Percentiles rank a stretch among this genome's conserved stretches.
Evolutionary conservation across 495 filamentous ascomycete genomes (phyloP).

Genomic region (Trichocladium antarcticum): DNA sequence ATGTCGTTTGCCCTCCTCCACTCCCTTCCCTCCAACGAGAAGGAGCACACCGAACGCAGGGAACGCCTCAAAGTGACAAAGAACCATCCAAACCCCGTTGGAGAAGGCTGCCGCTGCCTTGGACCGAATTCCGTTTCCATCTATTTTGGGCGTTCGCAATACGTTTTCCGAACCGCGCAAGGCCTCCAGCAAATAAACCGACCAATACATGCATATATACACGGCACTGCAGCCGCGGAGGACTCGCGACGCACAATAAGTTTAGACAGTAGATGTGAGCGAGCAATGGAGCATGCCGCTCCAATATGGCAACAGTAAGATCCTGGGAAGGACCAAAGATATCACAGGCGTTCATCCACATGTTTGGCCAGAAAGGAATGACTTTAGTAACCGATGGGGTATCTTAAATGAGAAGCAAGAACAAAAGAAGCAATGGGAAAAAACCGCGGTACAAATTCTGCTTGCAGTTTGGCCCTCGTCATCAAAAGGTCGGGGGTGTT

Average conservation of each 20-base stretch:
- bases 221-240: too few species aligned
- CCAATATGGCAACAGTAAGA: neutral
- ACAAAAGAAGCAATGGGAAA: conserved; percentile 2
- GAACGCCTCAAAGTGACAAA: too few species aligned
- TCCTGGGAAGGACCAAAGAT: neutral
- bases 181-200: too few species aligned
- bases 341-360: neutral
- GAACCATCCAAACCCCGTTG: too few species aligned
- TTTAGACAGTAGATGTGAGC: neutral
- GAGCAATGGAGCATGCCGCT: neutral
- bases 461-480: neutral
- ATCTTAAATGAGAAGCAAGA: conserved; percentile 13
- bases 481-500: neutral
- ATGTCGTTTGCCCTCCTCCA: too few species aligned
- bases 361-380: conserved; percentile 4
- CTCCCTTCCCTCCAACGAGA: too few species aligned
- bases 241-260: neutral
- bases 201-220: too few species aligned
- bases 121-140: too few species aligned
- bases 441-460: neutral
- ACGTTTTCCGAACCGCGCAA: too few species aligned
- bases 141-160: too few species aligned
- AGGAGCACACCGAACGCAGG: too few species aligned
- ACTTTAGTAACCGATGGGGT: conserved; percentile 15
- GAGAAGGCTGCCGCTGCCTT: too few species aligned